Evolutionary conservation across 1,284 basidiomycete species (phyloP), one percentile per base, ranked within the genome.

Genomic region (Vanrija sp.): DNA sequence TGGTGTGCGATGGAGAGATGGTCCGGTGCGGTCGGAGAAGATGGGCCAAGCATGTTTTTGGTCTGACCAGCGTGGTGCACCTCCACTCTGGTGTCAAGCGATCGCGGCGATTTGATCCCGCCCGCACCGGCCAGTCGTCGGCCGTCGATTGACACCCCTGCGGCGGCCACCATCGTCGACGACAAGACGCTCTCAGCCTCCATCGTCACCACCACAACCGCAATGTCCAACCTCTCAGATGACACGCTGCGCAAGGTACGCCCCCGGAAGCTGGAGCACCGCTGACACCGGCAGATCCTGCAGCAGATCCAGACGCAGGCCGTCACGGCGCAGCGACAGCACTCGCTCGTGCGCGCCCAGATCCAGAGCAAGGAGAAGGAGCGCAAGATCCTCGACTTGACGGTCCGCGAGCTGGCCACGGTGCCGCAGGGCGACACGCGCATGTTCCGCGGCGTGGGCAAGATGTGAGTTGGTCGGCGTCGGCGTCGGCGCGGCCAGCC

Each of bases 361-460:
- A 82, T 82, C 44, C 70, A 83, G 15, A 77, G 81, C 27, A 93
- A 92, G 74, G 89, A 94, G 63, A 83, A 89, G 49, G 91, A 93
- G 73, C 82, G 86, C 37, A 84, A 86, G 58, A 90, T 93, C 48
- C 77, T 93, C n/a, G 87, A 91, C 72, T 80, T 94, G 18, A 93
- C 90, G 0, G 86, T 86, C 54, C 49, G 64, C 24, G 71, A 77
- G 52, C 58, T 77, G 27, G 63, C 49, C n/a, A 59, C 56, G 18
- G 68, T 77, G 23, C 73, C 73, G 1, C 47, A 55, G 19, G 59
- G 49, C 41, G 83, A 82, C 20, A 84, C 87, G 6, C 88, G 85
- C 65, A 77, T 93, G 65, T 94, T 91, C 77, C 89, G 87, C 65
- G 90, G 90, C 44, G 88, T 94, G 47, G 91, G 91, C 41, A 94